Evolutionary conservation across 306 rosid species (phyloP).

Genomic region (Medicago truncatula): MtrunA17r5.0-ANR NC_053042.1:23412501-23413000

Average conservation of each 20-base stretch:
- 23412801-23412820: conserved; percentile 70
- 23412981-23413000: not conserved
- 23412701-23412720: conserved; percentile 76
- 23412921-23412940: not conserved
- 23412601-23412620: conserved; percentile 53
- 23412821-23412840: conserved; percentile 70
- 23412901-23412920: conserved; percentile 2
- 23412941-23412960: conserved; percentile 3
- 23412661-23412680: conserved; percentile 50
- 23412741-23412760: conserved; percentile 78
- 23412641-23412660: conserved; percentile 15
- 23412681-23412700: conserved; percentile 71
- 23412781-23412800: conserved; percentile 72
- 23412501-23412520: conserved; percentile 79
- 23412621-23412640: conserved; percentile 7
- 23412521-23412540: conserved; percentile 85
- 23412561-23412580: conserved; percentile 85
- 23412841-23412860: conserved; percentile 60
- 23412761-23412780: conserved; percentile 75
- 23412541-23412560: conserved; percentile 84
- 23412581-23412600: conserved; percentile 89
- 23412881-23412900: not conserved
- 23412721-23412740: conserved; percentile 73
- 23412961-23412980: conserved; percentile 23
- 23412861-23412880: not conserved